These are phyloP conservation scores for Escallonia rubra DNA, from an alignment of 129 eudicot species.

Conservation along the genomic window DNA sequence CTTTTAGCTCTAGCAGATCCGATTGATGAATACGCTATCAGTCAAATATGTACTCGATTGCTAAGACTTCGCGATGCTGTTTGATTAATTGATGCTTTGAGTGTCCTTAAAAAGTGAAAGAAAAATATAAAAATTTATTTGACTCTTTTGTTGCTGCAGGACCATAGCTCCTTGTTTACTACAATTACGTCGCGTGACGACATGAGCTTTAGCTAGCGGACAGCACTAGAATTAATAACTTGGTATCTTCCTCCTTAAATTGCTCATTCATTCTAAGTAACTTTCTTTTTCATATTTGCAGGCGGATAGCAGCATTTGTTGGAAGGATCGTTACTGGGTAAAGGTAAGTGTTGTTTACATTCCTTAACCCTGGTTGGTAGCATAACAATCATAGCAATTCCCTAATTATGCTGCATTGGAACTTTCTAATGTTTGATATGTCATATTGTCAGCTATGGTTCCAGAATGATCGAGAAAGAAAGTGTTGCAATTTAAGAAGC, in stretches of 20 bases:
- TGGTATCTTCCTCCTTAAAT: neutral
- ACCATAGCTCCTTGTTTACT: neutral
- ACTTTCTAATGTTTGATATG: no score
- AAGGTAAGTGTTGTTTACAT: constrained; percentile 49
- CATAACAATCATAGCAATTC: no score
- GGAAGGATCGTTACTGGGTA: constrained; percentile 95
- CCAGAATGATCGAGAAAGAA: no score
- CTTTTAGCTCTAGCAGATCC: neutral
- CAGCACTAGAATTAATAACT: neutral
- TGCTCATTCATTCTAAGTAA: neutral
- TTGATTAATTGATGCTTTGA: neutral
- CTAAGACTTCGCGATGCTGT: no score
- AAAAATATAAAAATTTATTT: neutral
- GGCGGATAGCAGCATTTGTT: constrained; percentile 60
- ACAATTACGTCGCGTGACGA: no score
- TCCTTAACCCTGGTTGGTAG: no score
- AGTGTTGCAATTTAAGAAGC: no score
- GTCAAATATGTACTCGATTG: no score
- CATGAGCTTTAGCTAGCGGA: no score
- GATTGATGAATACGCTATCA: no score
- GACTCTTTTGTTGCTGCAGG: neutral
- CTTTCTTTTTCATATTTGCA: constrained; percentile 21
- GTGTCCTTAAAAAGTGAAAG: neutral
- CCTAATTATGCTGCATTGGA: no score
- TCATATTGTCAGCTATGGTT: no score